Evolutionary conservation across 2,329 filamentous ascomycete species (phyloP), one percentile per base, ranked within the genome.

Genomic region (Phyllosticta citribraziliensis): DNA sequence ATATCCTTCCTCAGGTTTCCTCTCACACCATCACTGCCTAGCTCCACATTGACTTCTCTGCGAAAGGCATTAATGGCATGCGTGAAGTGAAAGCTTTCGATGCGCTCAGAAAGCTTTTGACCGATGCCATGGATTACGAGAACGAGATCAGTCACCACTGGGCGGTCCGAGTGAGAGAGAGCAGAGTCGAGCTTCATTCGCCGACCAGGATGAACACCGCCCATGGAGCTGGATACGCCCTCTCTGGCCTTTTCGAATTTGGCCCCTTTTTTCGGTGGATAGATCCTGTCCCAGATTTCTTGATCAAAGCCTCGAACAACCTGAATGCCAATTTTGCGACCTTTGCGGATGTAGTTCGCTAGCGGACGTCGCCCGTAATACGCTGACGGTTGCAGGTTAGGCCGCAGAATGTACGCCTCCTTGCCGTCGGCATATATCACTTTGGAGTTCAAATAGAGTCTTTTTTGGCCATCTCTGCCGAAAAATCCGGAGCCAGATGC

Each of bases 1-100:
- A 92, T 86, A n/a, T 84, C 86, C 20, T 86, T 80, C 1, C 91
- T 84, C 19, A 97, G 79, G 59, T 91, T 82, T 0, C 84, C 81
- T 71, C 86, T 89, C n/a, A 97, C 87, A 9, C 82, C 79, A 2
- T 88, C 84, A 35, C 82, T 89, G 30, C 84, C 83, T 50, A 96
- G 80, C 70, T 99, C 92, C 56, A 92, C 79, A 66, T 96, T 96
- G 61, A 97, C 83, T 20, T 90, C 86, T 63, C 92, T 83, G 12
- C 94, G 85, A 67, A 99, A 94, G 0, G 87, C 84, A 69, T 96
- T 97, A 71, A 97, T 93, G 5, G 91, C 89, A 72, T 97, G 93
- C 0, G 94, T 99, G 68, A 99, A 99, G 72, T 97, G 91, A 68
- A 92, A 99, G 67, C 91, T 96, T 73, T 97, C 93, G 63, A 97